Evolutionary conservation across 352 stramenopile species (phyloP).

Genomic region (Phytophthora pseudosyringae): DNA sequence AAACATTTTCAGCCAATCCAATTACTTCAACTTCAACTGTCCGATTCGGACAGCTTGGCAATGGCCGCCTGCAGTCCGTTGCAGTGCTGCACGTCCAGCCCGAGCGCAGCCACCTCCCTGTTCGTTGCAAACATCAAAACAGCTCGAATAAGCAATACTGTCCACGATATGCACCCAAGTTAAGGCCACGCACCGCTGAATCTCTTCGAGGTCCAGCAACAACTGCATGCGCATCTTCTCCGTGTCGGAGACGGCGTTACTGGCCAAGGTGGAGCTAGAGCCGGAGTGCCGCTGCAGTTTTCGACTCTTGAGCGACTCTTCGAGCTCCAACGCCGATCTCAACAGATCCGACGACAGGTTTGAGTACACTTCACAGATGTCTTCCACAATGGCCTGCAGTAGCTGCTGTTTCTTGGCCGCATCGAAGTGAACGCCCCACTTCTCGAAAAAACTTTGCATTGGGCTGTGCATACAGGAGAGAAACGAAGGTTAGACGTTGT

Average conservation of each 20-base stretch:
- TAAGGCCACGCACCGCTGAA: constrained; percentile 59
- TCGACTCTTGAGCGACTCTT: constrained; percentile 89
- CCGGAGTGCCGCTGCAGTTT: constrained; percentile 74
- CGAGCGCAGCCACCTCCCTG: constrained; percentile 62
- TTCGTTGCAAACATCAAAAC: background rate
- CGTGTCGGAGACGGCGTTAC: constrained; percentile 70
- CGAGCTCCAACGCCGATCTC: constrained; percentile 78
- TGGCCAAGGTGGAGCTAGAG: constrained; percentile 20
- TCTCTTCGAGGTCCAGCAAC: constrained; percentile 74
- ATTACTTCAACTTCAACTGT: constrained; percentile 24
- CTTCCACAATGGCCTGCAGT: constrained; percentile 58
- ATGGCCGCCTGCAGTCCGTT: constrained; percentile 29
- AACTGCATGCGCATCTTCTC: constrained; percentile 89
- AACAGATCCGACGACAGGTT: constrained; percentile 76
- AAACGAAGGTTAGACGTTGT: too few species aligned
- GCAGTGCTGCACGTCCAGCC: constrained; percentile 52
- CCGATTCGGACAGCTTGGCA: constrained; percentile 35
- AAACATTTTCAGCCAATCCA: constrained; percentile 55
- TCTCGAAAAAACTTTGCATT: constrained; percentile 72
- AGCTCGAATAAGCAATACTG: constrained; percentile 13
- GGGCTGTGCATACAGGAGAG: constrained; percentile 39
- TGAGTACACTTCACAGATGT: constrained; percentile 67
- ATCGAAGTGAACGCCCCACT: constrained; percentile 72
- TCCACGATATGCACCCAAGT: background rate
- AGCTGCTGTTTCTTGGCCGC: constrained; percentile 47